Evolutionary conservation across 1,284 basidiomycete species (phyloP).

Genomic region (Cystobasidium pallidum): DNA sequence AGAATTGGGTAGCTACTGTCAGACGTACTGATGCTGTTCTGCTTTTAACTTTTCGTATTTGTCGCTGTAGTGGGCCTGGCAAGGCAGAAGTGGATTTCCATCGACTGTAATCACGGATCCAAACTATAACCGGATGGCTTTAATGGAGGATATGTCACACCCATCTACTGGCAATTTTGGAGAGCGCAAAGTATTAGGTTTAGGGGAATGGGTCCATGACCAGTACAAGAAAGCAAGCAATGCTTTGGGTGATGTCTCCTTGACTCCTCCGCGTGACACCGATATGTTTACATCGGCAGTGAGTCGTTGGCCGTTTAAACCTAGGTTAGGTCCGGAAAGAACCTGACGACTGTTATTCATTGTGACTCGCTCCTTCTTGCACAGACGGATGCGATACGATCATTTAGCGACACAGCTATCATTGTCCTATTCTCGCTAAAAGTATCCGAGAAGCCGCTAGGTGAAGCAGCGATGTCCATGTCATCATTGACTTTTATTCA

Average conservation of each 20-base stretch:
- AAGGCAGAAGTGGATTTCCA: conserved; percentile 8
- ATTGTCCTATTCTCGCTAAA: conserved; percentile 38
- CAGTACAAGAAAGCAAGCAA: conserved; percentile 35
- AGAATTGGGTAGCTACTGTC: no score
- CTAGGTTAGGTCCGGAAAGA: no score
- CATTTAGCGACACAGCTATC: conserved; percentile 35
- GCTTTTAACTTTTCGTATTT: background rate
- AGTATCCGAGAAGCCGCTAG: conserved; percentile 26
- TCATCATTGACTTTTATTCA: conserved; percentile 35
- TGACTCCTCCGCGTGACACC: conserved; percentile 10
- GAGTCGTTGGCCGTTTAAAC: background rate
- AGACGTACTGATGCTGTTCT: background rate
- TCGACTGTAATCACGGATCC: conserved; percentile 26
- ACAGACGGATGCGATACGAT: conserved; percentile 37
- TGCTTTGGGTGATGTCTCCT: conserved; percentile 36
- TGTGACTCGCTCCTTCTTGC: background rate
- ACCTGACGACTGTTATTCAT: no score
- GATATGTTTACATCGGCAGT: conserved; percentile 28
- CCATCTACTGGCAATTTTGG: conserved; percentile 27
- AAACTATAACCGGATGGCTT: conserved; percentile 36
- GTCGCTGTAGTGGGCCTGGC: conserved; percentile 13
- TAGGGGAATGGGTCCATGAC: conserved; percentile 36
- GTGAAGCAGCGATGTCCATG: conserved; percentile 33
- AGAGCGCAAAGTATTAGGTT: conserved; percentile 33
- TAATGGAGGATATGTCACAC: conserved; percentile 35